Conservation (phyloP, 2,329 filamentous ascomycete species). For the Fusarium citri region DNA sequence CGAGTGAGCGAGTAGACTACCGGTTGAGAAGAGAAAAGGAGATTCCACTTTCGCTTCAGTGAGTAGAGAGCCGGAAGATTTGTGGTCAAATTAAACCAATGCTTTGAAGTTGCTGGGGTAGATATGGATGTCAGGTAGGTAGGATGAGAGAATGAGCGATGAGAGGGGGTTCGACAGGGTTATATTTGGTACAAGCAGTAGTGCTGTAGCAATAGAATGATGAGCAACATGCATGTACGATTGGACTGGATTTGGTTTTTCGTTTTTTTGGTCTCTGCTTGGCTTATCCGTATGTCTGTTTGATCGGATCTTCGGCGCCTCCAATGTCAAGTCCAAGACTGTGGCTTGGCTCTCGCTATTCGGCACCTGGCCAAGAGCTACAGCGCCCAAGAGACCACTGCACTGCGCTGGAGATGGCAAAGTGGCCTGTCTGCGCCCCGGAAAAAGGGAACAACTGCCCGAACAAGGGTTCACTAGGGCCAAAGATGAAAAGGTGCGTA, state of each 20-base stretch:
- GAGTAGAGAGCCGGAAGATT: constrained; percentile 23
- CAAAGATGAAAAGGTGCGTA: constrained; percentile 19
- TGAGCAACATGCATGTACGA: constrained; percentile 29
- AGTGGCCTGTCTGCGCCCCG: constrained; percentile 19
- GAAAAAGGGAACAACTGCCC: constrained; percentile 15
- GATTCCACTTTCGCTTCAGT: constrained; percentile 29
- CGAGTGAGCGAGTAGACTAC: not conserved
- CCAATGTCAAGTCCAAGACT: constrained; percentile 18
- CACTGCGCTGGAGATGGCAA: constrained; percentile 9
- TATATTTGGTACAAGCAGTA: constrained; percentile 29
- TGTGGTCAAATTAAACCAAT: constrained; percentile 39
- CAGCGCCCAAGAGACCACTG: not conserved
- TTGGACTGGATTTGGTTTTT: constrained; percentile 18
- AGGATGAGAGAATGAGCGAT: constrained; percentile 14
- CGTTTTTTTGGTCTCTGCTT: constrained; percentile 28
- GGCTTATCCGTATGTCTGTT: constrained; percentile 31
- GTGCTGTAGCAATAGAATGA: constrained; percentile 16
- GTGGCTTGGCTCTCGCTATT: constrained; percentile 41
- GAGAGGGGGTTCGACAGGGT: constrained; percentile 31
- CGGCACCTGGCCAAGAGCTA: constrained; percentile 40
- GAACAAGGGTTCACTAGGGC: not conserved
- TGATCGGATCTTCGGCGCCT: constrained; percentile 44
- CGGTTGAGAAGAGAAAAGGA: constrained; percentile 20
- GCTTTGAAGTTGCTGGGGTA: constrained; percentile 4
- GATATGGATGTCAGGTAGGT: constrained; percentile 19